phyloP scores from a whole-genome alignment of 495 filamentous ascomycete species.

The Annulohypoxylon maeteangense region DNA sequence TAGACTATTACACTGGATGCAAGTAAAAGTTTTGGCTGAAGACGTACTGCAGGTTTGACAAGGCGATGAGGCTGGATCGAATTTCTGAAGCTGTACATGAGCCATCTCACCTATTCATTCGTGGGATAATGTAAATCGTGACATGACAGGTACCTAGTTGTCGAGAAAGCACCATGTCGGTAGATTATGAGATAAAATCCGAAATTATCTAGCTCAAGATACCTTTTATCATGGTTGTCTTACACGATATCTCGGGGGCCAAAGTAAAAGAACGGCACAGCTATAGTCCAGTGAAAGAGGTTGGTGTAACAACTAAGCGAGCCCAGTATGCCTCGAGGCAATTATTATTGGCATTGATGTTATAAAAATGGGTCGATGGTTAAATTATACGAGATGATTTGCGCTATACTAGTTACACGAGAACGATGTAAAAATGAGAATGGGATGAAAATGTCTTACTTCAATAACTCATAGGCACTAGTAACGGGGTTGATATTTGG shows the following conservation, averaged over 20 bases:
- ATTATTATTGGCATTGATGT: background rate
- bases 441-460: no score
- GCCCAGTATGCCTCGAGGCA: background rate
- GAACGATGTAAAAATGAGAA: background rate
- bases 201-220: background rate
- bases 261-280: background rate
- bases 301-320: background rate
- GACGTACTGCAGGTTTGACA: background rate
- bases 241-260: background rate
- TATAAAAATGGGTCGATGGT: background rate
- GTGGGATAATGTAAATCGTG: no score
- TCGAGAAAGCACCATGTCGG: background rate
- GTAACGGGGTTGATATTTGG: no score
- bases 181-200: background rate
- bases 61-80: no score
- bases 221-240: background rate
- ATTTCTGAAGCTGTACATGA: background rate
- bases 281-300: background rate
- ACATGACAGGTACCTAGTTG: background rate
- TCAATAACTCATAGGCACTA: no score
- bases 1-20: constrained; percentile 9
- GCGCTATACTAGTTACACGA: background rate
- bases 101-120: background rate
- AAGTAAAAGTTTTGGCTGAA: background rate
- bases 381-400: background rate